Evolutionary conservation across 2,329 filamentous ascomycete genomes (phyloP).

Genomic region (Colletotrichum sp.): DNA sequence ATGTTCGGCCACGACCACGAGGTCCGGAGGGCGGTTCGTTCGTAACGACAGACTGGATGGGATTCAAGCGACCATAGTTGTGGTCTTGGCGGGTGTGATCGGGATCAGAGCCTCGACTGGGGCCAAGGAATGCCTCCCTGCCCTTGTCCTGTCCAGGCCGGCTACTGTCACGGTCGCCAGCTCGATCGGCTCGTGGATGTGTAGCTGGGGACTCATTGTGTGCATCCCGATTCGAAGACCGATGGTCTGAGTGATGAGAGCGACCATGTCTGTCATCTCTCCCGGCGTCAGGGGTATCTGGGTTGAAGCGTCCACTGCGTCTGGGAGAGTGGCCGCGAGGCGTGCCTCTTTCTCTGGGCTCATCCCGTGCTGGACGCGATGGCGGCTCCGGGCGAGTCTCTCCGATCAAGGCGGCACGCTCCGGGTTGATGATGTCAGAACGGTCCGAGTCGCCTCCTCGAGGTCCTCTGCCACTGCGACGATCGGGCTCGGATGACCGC

Average conservation of each 20-base stretch:
- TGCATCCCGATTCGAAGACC: conserved; percentile 32
- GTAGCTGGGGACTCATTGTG: conserved; percentile 31
- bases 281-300: conserved; percentile 38
- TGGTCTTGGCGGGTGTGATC: conserved; percentile 63
- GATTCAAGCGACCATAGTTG: conserved; percentile 66
- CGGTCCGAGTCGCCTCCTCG: conserved; percentile 32
- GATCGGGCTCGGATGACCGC: conserved; percentile 11
- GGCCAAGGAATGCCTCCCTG: conserved; percentile 45
- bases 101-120: conserved; percentile 44
- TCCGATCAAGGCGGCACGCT: conserved; percentile 49
- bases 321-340: conserved; percentile 56
- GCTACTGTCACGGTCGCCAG: conserved; percentile 43
- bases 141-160: conserved; percentile 43
- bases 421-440: conserved; percentile 50
- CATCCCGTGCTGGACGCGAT: conserved; percentile 46
- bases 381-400: conserved; percentile 39
- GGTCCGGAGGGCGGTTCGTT: conserved; percentile 60
- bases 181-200: conserved; percentile 41
- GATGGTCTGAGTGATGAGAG: conserved; percentile 40
- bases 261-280: conserved; percentile 55
- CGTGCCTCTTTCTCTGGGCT: conserved; percentile 33
- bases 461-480: conserved; percentile 6
- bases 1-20: conserved; percentile 52
- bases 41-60: conserved; percentile 47
- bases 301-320: conserved; percentile 38